phyloP scores from a whole-genome alignment of 1,139 yeast genomes.

The Diutina mesorugosa region DNA sequence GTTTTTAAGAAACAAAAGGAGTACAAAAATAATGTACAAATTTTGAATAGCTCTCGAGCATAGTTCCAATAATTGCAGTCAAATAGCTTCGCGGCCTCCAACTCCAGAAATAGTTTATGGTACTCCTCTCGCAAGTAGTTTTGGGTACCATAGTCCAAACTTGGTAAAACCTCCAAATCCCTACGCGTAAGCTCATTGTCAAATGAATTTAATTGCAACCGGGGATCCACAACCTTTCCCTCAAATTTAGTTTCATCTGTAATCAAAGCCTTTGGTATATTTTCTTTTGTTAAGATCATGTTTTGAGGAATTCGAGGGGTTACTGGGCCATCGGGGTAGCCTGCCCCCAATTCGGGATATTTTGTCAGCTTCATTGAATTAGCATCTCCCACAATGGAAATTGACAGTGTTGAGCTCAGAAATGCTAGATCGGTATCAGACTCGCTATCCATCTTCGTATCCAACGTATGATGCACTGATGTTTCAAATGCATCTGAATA shows the following conservation, averaged over 20 bases:
- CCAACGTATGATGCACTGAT: background rate
- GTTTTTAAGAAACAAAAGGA: slow-evolving; percentile 37
- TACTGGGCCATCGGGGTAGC: slow-evolving; percentile 25
- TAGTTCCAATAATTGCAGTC: slow-evolving; percentile 66
- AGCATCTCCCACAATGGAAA: background rate
- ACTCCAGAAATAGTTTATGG: slow-evolving; percentile 41
- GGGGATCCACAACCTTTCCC: slow-evolving; percentile 34
- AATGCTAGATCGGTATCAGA: background rate
- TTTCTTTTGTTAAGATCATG: slow-evolving; percentile 21
- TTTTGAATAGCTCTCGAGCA: slow-evolving; percentile 51
- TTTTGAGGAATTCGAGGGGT: slow-evolving; percentile 40
- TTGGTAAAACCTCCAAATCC: slow-evolving; percentile 47
- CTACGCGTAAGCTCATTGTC: slow-evolving; percentile 41
- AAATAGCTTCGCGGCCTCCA: slow-evolving; percentile 50
- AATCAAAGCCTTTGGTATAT: slow-evolving; percentile 18
- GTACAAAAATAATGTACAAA: slow-evolving; percentile 36
- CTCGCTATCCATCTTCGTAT: background rate
- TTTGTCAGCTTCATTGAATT: background rate
- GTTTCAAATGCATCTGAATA: slow-evolving; percentile 9
- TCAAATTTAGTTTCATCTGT: background rate
- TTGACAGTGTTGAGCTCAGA: background rate
- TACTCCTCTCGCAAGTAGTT: slow-evolving; percentile 41
- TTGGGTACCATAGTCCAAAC: slow-evolving; percentile 60
- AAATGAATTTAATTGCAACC: slow-evolving; percentile 17
- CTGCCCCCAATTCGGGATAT: slow-evolving; percentile 10